A percentile compares a stretch with the other conserved stretches of the same genome.
phyloP scores from a whole-genome alignment of 805 yeast species.

The Saccharomycopsis lassenensis region DNA sequence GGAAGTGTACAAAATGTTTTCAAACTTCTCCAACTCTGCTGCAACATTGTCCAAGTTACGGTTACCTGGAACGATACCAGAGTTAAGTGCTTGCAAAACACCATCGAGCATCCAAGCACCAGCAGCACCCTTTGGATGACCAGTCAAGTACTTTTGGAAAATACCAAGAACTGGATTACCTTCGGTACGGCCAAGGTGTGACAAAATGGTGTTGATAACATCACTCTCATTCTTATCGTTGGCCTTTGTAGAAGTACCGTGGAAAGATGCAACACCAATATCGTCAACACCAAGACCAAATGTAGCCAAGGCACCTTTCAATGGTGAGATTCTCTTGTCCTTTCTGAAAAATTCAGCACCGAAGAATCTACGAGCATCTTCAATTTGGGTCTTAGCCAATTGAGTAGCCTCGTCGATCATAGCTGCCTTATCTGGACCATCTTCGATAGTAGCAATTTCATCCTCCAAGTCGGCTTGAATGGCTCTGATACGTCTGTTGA shows the following conservation, averaged over 20 bases:
- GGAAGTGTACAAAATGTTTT: conserved; percentile 88
- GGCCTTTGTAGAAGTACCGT: conserved; percentile 97
- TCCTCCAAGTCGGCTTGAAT: conserved; percentile 63
- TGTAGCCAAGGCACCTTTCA: conserved; percentile 93
- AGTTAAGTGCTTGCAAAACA: conserved; percentile 81
- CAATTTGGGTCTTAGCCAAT: conserved; percentile 76
- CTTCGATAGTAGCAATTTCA: conserved; percentile 52
- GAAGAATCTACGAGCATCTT: conserved; percentile 85
- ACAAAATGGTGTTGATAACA: conserved; percentile 85
- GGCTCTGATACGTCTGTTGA: conserved; percentile 67
- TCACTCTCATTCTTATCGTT: conserved; percentile 97
- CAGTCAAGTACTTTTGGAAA: conserved; percentile 97
- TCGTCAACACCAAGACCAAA: conserved; percentile 91
- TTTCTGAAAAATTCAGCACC: conserved; percentile 89
- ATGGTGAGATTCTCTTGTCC: conserved; percentile 92
- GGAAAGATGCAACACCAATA: conserved; percentile 94
- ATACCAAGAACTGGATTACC: conserved; percentile 98
- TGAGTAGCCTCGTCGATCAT: conserved; percentile 75
- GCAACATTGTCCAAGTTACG: conserved; percentile 97
- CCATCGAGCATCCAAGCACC: conserved; percentile 99
- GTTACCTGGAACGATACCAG: conserved; percentile 97
- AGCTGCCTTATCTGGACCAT: conserved; percentile 34
- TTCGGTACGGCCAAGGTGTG: conserved; percentile 89
- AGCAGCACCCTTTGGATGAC: conserved; percentile 99
- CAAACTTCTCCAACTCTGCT: conserved; percentile 66